Conservation (phyloP, 1,284 basidiomycete genomes). For the Cerrena zonata region DNA sequence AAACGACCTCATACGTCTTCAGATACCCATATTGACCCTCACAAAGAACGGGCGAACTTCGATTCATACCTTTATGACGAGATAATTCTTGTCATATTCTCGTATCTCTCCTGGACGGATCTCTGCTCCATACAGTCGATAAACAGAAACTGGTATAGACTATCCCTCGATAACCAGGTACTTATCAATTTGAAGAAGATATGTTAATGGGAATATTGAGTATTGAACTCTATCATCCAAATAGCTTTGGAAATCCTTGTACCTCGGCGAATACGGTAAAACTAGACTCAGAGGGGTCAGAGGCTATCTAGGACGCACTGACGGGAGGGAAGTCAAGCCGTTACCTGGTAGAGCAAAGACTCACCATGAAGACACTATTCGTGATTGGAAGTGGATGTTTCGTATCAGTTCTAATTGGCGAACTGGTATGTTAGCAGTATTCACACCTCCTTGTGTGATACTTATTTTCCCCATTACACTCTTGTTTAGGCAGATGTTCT, state of each 20-base stretch:
- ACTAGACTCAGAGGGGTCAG: constrained; percentile 58
- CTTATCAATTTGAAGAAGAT: constrained; percentile 23
- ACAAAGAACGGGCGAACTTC: constrained; percentile 33
- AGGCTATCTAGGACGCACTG: constrained; percentile 50
- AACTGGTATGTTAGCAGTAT: constrained; percentile 43
- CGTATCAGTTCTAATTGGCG: constrained; percentile 75
- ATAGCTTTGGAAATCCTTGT: constrained; percentile 56
- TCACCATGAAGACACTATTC: constrained; percentile 33
- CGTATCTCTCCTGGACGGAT: constrained; percentile 59
- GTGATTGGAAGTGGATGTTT: constrained; percentile 81
- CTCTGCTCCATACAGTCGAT: constrained; percentile 61
- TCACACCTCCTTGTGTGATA: background rate
- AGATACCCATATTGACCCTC: constrained; percentile 8
- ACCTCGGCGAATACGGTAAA: constrained; percentile 58
- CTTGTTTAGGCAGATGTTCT: constrained; percentile 47
- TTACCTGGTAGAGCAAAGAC: constrained; percentile 56
- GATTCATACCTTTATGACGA: constrained; percentile 66
- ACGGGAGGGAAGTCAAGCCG: constrained; percentile 53
- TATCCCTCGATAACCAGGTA: constrained; percentile 57
- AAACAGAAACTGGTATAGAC: constrained; percentile 60
- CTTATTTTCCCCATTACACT: background rate
- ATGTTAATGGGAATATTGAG: background rate
- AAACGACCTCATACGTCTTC: constrained; percentile 44
- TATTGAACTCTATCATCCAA: background rate
- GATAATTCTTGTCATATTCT: constrained; percentile 67